A percentile compares a stretch with the other conserved stretches of the same genome.
These are phyloP conservation scores for Mortierella sp. DNA, from an alignment of 371 early-diverging fungal species.

Conservation along the genomic window DNA sequence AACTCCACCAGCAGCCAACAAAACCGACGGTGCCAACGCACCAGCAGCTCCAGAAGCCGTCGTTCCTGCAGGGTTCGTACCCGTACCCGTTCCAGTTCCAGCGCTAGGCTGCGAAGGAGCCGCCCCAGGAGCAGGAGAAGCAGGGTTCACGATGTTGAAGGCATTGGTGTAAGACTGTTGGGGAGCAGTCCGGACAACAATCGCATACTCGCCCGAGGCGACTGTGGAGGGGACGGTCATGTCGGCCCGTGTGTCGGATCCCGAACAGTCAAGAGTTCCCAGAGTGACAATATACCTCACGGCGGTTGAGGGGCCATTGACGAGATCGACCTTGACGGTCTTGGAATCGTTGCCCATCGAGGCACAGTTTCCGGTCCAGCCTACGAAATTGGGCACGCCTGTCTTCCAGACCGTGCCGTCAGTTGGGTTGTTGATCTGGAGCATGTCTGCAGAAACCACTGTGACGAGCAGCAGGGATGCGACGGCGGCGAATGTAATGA, in stretches of 20 bases:
- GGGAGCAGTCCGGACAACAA: conserved; percentile 44
- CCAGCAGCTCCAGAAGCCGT: neutral
- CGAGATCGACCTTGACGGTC: conserved; percentile 49
- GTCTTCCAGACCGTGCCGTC: conserved; percentile 47
- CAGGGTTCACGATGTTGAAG: conserved; percentile 44
- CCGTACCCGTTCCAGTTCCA: neutral
- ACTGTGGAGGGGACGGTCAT: conserved; percentile 45
- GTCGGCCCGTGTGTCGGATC: conserved; percentile 41
- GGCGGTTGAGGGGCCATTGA: conserved; percentile 41
- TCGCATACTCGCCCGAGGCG: conserved; percentile 40
- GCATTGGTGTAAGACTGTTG: conserved; percentile 47
- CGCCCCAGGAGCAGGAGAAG: neutral
- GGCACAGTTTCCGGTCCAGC: conserved; percentile 53
- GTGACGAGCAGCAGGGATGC: conserved; percentile 20
- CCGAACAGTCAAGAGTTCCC: conserved; percentile 44
- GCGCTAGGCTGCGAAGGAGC: neutral
- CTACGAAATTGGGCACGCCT: conserved; percentile 41
- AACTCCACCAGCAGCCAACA: neutral
- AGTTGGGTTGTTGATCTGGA: conserved; percentile 52
- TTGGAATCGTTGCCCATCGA: conserved; percentile 48
- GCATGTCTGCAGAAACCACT: conserved; percentile 42
- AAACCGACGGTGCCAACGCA: neutral
- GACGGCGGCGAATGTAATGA: conserved; percentile 2
- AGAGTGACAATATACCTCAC: conserved; percentile 50
- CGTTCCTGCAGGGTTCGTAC: neutral